Evolutionary conservation across 805 yeast species (phyloP), one percentile per base, ranked within the genome.

Genomic region (Candida michaelii): DNA sequence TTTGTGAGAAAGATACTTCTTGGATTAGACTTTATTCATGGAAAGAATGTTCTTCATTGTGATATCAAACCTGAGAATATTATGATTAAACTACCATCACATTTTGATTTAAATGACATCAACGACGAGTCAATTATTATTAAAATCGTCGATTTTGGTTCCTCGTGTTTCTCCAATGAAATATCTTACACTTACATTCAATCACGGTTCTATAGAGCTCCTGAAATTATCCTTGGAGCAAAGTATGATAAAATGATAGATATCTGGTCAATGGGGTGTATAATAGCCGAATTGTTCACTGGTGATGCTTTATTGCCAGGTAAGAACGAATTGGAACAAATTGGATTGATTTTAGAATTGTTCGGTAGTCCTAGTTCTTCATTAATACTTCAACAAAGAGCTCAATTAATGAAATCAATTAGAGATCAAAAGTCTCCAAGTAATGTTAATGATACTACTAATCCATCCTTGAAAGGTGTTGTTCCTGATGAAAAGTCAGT

Each of bases 111-210:
- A 14, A 45, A 59, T 1, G 64, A 70, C 7, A 5, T 37, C 13
- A 30, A 32, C 10, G 48, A 44, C 14, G 67, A 76, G 4, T 60
- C 66, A 15, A 65, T 82, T 16, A 64, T 62, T 14, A 69, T 87
- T 37, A 87, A 85, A 52, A 71, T 89, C 24, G 85, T 89, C 41
- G 96, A 89, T 56, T 88, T 89, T 56, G 96, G 96, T 0, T 74
- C 85, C 0, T 79, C 87, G 0, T 76, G 85, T 49, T 59, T 57
- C 13, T 54, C 52, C 5, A 61, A 65, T 35, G 74, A 74, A 39
- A 66, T 73, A 3, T 60, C 74, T 1, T 77, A 64, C 45, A 71
- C 81, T 1, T 79, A 79, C 48, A 66, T 79, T 43, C 76, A 74
- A 53, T 85, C 91, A 1, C 60, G 95, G 37, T 85, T 79, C 52